A percentile compares a stretch with the other conserved stretches of the same genome.
These are phyloP conservation scores for Flagelloscypha sp. DNA, from an alignment of 768 basidiomycete genomes.

Conservation along the genomic window DNA sequence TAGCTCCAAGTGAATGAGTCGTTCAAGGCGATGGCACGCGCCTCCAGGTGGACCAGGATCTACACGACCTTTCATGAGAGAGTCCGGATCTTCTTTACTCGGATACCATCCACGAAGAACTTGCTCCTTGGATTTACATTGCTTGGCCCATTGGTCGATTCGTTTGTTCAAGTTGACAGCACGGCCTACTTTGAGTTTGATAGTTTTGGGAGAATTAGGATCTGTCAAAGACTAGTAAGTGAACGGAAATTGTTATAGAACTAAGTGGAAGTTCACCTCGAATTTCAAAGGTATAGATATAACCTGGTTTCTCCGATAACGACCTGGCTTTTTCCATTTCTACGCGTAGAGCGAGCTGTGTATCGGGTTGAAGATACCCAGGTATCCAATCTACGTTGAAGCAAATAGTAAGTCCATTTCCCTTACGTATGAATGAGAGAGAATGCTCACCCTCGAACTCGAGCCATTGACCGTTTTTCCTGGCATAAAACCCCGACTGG, in stretches of 20 bases:
- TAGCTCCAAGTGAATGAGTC: slow-evolving; percentile 75
- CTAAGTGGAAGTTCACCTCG: slow-evolving; percentile 36
- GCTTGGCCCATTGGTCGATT: slow-evolving; percentile 73
- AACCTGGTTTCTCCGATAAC: slow-evolving; percentile 55
- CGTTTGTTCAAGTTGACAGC: slow-evolving; percentile 65
- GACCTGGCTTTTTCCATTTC: slow-evolving; percentile 52
- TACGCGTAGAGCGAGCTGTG: slow-evolving; percentile 45
- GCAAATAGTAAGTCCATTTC: slow-evolving; percentile 7
- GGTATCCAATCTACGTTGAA: slow-evolving; percentile 57
- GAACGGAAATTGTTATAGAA: slow-evolving; percentile 5
- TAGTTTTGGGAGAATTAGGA: slow-evolving; percentile 23
- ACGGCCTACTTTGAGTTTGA: slow-evolving; percentile 75
- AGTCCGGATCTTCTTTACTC: slow-evolving; percentile 30
- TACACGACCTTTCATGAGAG: slow-evolving; percentile 59
- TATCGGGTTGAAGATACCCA: slow-evolving; percentile 49
- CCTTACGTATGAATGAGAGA: slow-evolving; percentile 6
- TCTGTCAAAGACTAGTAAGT: too few species aligned
- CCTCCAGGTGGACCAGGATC: slow-evolving; percentile 52
- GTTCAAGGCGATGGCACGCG: slow-evolving; percentile 68
- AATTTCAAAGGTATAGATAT: slow-evolving; percentile 80
- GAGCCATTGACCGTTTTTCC: slow-evolving; percentile 41
- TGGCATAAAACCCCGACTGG: slow-evolving; percentile 51
- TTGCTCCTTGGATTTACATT: slow-evolving; percentile 71
- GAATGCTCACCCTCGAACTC: slow-evolving; percentile 43
- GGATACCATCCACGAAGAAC: slow-evolving; percentile 73